Base-by-base conservation (phyloP, 305 asterid genomes). In the Fraxinus xanthoxyloides region DNA sequence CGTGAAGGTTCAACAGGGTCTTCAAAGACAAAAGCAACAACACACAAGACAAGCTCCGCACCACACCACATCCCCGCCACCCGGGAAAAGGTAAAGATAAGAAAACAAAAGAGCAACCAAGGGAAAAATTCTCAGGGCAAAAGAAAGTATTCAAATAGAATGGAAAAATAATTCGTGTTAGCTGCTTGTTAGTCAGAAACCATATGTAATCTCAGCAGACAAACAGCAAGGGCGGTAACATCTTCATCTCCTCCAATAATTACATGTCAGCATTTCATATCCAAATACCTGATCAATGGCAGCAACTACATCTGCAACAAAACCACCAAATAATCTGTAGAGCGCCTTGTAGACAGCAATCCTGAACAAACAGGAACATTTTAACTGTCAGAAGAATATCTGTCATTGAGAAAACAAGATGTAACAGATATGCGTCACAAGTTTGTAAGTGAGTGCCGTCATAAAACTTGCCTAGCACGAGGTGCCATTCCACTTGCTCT, bases 401-500 rank as follows among this genome's bases (percentile, higher is more conserved):
- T 78, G n/a, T 69, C 46, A 74, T 13, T 34, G 8, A 79, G 78
- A 74, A 85, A 10, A 54, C 24, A 63, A 32, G 67, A 77, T 63
- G n/a, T 17, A 43, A 21, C 19, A 15, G 35, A 65, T 77, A 75
- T 48, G 79, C 1, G 15, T 72, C 67, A 40, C 32, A 43, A 78
- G 28, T 17, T 38, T 38, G 51, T 36, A 24, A 63, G 34, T 10
- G 76, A 46, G 46, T 61, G 46, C 76, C 26, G 72, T 26, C 19
- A 51, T 36, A 77, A 77, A 77, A 3, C 84, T 83, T 85, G 91
- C 99, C 99, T 92, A 51, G 99, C 99, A 77, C 99, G 98, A 23
- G 99, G 99, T 77, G 99, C 99, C 99, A 97, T 97, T 81, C 99
- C 99, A 91, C 99, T 97, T 77, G 99, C 99, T 90, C 90, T 86